Conservation (phyloP, 768 basidiomycete species). For the Lentinula sp. region DNA sequence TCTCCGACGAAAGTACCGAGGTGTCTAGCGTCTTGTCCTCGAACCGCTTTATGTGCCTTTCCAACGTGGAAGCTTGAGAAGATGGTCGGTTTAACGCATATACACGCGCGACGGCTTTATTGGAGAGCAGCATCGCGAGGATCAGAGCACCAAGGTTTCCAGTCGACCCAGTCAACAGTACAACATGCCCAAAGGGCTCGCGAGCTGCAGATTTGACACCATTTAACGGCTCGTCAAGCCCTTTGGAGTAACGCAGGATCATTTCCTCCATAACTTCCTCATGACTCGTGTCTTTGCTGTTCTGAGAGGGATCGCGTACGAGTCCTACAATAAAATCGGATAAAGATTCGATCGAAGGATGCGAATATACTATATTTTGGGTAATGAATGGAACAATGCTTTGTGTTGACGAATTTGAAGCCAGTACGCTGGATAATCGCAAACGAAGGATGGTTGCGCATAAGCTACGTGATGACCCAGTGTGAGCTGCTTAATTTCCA, state of each 20-base stretch:
- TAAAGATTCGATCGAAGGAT: slow-evolving; percentile 21
- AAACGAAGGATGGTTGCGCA: slow-evolving; percentile 23
- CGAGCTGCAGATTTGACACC: not conserved
- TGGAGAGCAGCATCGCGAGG: slow-evolving; percentile 20
- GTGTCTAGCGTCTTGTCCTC: slow-evolving; percentile 10
- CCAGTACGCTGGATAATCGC: slow-evolving; percentile 23
- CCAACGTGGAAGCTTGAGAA: not conserved
- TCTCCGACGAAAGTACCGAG: slow-evolving; percentile 11
- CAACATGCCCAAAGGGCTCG: slow-evolving; percentile 3
- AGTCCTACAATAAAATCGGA: slow-evolving; percentile 12
- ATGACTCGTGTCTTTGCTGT: not conserved
- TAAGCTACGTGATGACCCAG: slow-evolving; percentile 5
- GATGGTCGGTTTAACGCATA: slow-evolving; percentile 16
- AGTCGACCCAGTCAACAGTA: slow-evolving; percentile 34
- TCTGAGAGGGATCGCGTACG: not conserved
- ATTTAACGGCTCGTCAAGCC: not conserved
- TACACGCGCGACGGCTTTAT: not conserved
- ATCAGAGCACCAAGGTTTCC: slow-evolving; percentile 32
- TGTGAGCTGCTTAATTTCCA: too few relatives aligned
- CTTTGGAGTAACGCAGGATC: slow-evolving; percentile 18
- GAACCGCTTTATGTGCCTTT: slow-evolving; percentile 15
- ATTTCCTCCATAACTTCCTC: not conserved
- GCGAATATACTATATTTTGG: slow-evolving; percentile 17
- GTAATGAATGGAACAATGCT: slow-evolving; percentile 11
- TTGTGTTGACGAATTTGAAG: slow-evolving; percentile 16